phyloP scores from a whole-genome alignment of 2,329 filamentous ascomycete species.

The Microcyclospora tardicrescens region DNA sequence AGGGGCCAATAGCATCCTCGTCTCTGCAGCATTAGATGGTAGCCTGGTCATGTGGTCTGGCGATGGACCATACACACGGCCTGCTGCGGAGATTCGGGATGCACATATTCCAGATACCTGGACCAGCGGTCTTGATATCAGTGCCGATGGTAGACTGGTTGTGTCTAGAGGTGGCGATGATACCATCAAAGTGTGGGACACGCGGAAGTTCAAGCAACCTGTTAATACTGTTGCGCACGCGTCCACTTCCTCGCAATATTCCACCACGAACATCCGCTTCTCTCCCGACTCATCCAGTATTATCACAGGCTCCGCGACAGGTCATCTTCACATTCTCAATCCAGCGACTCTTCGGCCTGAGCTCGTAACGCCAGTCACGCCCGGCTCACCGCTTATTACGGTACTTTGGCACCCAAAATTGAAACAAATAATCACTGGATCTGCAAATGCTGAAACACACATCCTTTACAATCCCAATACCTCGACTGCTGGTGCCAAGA shows the following conservation, averaged over 20 bases:
- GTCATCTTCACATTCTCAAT: conserved; percentile 84
- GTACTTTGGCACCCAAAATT: conserved; percentile 88
- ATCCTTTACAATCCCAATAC: conserved; percentile 81
- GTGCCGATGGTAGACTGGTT: conserved; percentile 76
- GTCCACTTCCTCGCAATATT: conserved; percentile 72
- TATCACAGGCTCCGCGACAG: conserved; percentile 74
- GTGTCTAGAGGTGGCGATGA: conserved; percentile 86
- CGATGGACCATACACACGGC: conserved; percentile 71
- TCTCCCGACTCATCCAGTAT: conserved; percentile 73
- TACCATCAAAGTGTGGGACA: conserved; percentile 93
- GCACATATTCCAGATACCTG: conserved; percentile 75
- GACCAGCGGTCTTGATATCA: conserved; percentile 87
- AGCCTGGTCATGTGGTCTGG: conserved; percentile 86
- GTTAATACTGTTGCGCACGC: conserved; percentile 65
- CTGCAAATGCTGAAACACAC: conserved; percentile 78
- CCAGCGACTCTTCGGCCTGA: conserved; percentile 79
- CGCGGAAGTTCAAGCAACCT: conserved; percentile 83
- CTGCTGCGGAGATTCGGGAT: conserved; percentile 67
- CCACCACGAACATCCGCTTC: conserved; percentile 79
- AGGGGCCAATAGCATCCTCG: conserved; percentile 65
- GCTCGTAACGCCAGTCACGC: conserved; percentile 77
- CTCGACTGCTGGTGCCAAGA: conserved; percentile 68
- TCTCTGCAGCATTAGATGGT: conserved; percentile 76
- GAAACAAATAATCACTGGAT: conserved; percentile 92
- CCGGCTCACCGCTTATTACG: conserved; percentile 66